phyloP scores from a whole-genome alignment of 129 eudicot species.

The Glebionis coronaria region DNA sequence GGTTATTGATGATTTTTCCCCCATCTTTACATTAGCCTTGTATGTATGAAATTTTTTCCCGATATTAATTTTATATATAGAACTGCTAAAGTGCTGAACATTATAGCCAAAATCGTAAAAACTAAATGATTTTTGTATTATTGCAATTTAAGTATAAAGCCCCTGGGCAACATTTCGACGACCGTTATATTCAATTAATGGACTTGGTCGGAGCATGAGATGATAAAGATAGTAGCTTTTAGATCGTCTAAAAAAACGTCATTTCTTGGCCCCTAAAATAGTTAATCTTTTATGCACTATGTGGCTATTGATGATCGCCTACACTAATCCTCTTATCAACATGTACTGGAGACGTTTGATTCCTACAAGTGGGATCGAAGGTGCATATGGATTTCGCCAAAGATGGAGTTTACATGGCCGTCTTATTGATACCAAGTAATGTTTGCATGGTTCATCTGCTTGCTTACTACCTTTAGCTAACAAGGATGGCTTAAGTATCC shows the following conservation, averaged over 20 bases:
- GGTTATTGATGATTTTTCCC: too few relatives aligned
- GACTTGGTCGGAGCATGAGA: background rate
- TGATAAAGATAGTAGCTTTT: too few relatives aligned
- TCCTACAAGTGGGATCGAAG: conserved; percentile 92
- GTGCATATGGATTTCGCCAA: conserved; percentile 88
- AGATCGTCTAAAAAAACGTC: background rate
- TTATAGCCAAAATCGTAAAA: background rate
- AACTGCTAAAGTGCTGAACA: background rate
- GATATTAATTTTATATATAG: too few relatives aligned
- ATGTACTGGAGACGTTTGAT: too few relatives aligned
- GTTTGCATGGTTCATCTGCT: too few relatives aligned
- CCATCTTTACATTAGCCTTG: too few relatives aligned
- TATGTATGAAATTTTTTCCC: too few relatives aligned
- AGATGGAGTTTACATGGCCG: too few relatives aligned
- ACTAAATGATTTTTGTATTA: background rate
- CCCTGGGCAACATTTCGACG: background rate
- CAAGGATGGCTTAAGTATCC: too few relatives aligned
- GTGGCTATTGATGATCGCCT: background rate
- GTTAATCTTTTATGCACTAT: background rate
- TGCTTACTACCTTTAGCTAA: too few relatives aligned
- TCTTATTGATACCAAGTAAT: conserved; percentile 80
- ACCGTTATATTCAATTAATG: background rate
- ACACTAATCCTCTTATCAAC: too few relatives aligned
- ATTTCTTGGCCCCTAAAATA: background rate
- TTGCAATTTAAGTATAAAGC: background rate